A percentile compares a stretch with the other conserved stretches of the same genome.
Evolutionary conservation across 169 alveolate genomes (phyloP).

Genomic region (Cyclospora cayetanensis): DNA sequence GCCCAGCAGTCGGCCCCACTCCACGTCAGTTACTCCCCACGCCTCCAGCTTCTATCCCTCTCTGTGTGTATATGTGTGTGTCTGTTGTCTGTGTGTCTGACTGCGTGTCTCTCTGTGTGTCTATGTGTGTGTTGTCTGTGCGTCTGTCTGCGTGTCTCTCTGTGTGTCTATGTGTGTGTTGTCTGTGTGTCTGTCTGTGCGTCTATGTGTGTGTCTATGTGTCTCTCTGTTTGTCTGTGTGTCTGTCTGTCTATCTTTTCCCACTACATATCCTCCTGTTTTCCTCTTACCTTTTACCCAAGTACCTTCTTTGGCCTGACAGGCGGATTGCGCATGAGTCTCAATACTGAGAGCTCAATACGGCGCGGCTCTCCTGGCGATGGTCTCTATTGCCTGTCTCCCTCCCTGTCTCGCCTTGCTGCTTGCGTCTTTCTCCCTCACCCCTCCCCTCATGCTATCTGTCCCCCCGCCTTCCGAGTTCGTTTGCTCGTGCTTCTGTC

Average conservation of each 20-base stretch:
- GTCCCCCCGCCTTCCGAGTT: neutral
- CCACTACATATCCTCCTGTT: neutral
- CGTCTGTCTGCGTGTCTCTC: neutral
- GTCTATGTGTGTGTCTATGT: neutral
- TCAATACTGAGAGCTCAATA: too few species aligned
- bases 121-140: too few species aligned
- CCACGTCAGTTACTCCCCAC: neutral
- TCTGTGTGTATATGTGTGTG: neutral
- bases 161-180: neutral
- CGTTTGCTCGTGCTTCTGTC: neutral
- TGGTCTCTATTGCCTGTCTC: too few species aligned
- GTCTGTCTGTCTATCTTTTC: neutral
- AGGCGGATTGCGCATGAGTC: too few species aligned
- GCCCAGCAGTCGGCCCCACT: slow-evolving; percentile 7
- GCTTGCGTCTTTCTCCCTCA: neutral
- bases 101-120: neutral
- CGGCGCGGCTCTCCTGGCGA: too few species aligned
- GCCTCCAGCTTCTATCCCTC: neutral
- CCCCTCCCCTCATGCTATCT: neutral
- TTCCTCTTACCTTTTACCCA: too few species aligned
- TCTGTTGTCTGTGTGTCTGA: neutral
- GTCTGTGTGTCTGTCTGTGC: neutral
- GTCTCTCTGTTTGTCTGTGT: neutral
- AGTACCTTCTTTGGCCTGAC: too few species aligned
- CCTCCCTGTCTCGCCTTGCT: neutral